A percentile compares a stretch with the other conserved stretches of the same genome.
These are phyloP conservation scores for Candida methanosorbosa DNA, from an alignment of 805 yeast genomes.

Conservation along the genomic window DNA sequence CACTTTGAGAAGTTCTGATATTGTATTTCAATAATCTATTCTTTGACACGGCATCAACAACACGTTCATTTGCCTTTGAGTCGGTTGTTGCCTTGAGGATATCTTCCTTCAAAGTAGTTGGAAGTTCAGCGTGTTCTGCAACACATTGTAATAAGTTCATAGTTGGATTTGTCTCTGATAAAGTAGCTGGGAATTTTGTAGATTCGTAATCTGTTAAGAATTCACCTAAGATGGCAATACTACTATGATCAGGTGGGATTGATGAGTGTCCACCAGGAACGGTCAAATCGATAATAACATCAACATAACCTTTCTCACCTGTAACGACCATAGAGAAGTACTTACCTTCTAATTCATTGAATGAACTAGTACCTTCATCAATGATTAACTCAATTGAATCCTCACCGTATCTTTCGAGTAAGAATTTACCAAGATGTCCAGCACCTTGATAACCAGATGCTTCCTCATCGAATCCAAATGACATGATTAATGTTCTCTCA, in stretches of 20 bases:
- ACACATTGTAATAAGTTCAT: constrained; percentile 50
- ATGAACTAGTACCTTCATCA: constrained; percentile 41
- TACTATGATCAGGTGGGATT: constrained; percentile 60
- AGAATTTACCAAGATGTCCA: constrained; percentile 30
- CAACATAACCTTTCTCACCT: constrained; percentile 35
- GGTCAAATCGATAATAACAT: constrained; percentile 36
- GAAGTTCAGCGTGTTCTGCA: constrained; percentile 36
- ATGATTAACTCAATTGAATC: constrained; percentile 53
- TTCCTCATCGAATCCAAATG: constrained; percentile 80
- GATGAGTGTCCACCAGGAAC: constrained; percentile 57
- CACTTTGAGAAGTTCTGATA: constrained; percentile 49
- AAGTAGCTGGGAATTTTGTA: constrained; percentile 39
- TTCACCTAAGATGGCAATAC: constrained; percentile 65
- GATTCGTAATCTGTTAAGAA: constrained; percentile 48
- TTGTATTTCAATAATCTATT: constrained; percentile 22
- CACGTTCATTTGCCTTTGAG: constrained; percentile 23
- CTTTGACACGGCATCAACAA: constrained; percentile 11
- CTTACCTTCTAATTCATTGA: constrained; percentile 23
- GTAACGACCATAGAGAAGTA: constrained; percentile 36
- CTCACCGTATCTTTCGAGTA: constrained; percentile 49
- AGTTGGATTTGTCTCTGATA: constrained; percentile 52
- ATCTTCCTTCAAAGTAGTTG: constrained; percentile 19
- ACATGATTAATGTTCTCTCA: constrained; percentile 51
- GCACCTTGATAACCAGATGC: constrained; percentile 61
- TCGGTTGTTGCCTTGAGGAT: constrained; percentile 30